Base-by-base conservation (phyloP, 768 basidiomycete genomes). In the Russula vinacea region DNA sequence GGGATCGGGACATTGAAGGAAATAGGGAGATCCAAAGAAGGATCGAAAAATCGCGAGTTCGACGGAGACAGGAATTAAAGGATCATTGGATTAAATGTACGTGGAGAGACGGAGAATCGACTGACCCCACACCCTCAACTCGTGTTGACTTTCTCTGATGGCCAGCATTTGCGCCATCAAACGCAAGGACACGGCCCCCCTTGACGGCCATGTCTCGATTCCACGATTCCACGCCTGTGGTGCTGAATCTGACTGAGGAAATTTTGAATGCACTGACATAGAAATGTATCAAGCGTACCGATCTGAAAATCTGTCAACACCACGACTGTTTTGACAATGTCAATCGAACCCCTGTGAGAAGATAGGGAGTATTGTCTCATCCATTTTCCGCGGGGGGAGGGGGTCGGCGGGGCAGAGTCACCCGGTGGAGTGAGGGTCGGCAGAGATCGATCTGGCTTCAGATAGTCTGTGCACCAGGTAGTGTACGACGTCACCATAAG, bases 341-440 rank as follows among this genome's bases (percentile, higher is more conserved):
- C 92, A 74, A 94, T 95, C 4, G 93, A 92, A 53, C 93, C 10
- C 86, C 59, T 80, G 81, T 29, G 89, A 83, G 76, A 88, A 94
- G 66, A 92, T 80, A 70, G 85, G 85, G 72, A 50, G 67, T 22
- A 50, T 5, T 17, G 26, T 29, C 49, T 2, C 14, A 6, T 16
- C 16, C n/a, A 11, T 47, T 50, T 9, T 29, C 26, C 24, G 49
- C 49, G 3, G 35, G 14, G 49, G 24, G 13, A n/a, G 73, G 44
- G 67, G 75, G 17, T 74, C 66, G 61, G 78, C 73, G 62, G 77
- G 70, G 58, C 71, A 70, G 33, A 80, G 67, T 60, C 24, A 35
- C 17, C 50, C 39, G 9, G 16, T 49, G 49, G 29, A 13, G 32
- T 33, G 40, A 22, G 69, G 68, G 22, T 73, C 74, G 62, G 74